Conservation (phyloP, 176 grass and related monocot genomes). For the Thinopyrum elongatum region DNA sequence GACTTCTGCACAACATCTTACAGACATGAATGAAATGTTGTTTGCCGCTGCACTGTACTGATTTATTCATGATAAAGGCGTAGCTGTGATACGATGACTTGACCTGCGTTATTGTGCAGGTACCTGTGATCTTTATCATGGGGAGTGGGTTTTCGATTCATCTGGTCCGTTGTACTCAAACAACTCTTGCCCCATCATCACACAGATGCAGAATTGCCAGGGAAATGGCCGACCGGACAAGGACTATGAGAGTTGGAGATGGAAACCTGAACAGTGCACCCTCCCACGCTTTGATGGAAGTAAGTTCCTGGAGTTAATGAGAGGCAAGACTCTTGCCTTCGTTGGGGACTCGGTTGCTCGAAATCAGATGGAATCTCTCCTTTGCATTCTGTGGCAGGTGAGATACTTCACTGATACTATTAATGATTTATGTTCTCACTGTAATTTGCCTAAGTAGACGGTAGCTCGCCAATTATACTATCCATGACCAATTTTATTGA, state of each 20-base stretch:
- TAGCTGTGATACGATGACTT: conserved; percentile 1
- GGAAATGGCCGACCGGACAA: conserved; percentile 88
- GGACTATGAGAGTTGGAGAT: conserved; percentile 90
- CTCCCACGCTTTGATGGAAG: conserved; percentile 73
- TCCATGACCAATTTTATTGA: not conserved
- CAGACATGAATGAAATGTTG: not conserved
- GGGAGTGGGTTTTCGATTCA: conserved; percentile 75
- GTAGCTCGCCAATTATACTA: not conserved
- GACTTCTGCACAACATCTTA: not conserved
- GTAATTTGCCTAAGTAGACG: not conserved
- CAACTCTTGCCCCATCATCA: conserved; percentile 88
- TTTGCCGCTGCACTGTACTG: conserved; percentile 7
- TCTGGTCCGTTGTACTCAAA: conserved; percentile 74
- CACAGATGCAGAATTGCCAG: conserved; percentile 88
- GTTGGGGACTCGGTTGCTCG: conserved; percentile 89
- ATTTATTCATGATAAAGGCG: not conserved
- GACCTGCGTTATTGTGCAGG: conserved; percentile 34
- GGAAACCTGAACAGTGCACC: conserved; percentile 71
- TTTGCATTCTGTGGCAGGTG: conserved; percentile 96
- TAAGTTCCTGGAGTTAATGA: conserved; percentile 94
- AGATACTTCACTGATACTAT: conserved; percentile 2
- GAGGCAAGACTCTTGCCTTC: conserved; percentile 87
- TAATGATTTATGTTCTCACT: not conserved
- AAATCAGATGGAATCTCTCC: conserved; percentile 95
- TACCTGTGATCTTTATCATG: conserved; percentile 72